phyloP scores from a whole-genome alignment of 768 basidiomycete species.

The Russula abietina region DNA sequence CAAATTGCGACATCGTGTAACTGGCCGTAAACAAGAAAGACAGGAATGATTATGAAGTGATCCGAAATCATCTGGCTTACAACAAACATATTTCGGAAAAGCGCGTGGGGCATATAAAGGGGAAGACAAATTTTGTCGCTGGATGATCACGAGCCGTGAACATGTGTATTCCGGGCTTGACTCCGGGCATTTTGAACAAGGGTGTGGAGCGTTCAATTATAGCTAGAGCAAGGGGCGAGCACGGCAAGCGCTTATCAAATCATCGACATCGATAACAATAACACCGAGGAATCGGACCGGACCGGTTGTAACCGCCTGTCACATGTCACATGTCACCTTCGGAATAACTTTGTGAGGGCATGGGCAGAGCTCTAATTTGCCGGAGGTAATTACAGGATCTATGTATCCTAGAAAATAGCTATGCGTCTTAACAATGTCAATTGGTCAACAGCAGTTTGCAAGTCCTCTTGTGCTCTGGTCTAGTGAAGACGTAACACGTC shows the following conservation, averaged over 20 bases:
- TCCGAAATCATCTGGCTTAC: conserved; percentile 2
- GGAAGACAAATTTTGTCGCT: background rate
- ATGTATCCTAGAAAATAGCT: conserved; percentile 10
- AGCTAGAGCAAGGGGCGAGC: background rate
- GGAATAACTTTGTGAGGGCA: background rate
- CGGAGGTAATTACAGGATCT: background rate
- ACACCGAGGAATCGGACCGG: no score
- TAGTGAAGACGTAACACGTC: conserved; percentile 1
- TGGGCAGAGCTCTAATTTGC: background rate
- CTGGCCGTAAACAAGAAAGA: background rate
- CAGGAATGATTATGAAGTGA: background rate
- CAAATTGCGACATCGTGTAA: background rate
- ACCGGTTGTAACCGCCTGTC: no score
- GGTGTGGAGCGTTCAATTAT: background rate
- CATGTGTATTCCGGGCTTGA: no score
- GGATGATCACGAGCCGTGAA: background rate
- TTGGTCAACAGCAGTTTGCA: background rate
- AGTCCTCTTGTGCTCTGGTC: conserved; percentile 1
- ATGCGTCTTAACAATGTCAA: background rate
- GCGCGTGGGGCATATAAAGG: background rate
- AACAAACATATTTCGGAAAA: background rate
- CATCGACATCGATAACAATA: background rate
- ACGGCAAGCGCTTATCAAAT: background rate
- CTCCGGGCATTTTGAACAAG: background rate
- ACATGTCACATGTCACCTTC: background rate